Evolutionary conservation across 148 eudicot genomes (phyloP).

Genomic region (Fagopyrum homotropicum): DNA sequence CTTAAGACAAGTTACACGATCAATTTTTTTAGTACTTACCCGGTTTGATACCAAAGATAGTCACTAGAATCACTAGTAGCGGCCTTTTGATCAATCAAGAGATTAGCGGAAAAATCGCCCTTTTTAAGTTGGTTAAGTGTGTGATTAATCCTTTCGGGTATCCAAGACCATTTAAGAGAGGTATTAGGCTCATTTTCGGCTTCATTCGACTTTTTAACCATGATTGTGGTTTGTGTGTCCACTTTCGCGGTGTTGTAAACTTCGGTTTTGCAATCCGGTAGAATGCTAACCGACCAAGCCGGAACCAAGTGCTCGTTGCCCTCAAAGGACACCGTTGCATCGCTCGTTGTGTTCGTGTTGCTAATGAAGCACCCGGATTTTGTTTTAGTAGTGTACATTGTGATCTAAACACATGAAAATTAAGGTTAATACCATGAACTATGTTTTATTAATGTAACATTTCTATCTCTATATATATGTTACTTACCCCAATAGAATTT

Average conservation of each 20-base stretch:
- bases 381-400: conserved; percentile 9
- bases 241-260: conserved; percentile 71
- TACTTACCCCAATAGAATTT: neutral
- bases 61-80: conserved; percentile 47
- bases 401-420: conserved; percentile 13
- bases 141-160: conserved; percentile 24
- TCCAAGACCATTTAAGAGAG: conserved; percentile 28
- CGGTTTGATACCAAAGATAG: conserved; percentile 59
- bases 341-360: conserved; percentile 7
- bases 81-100: conserved; percentile 62
- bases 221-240: conserved; percentile 20
- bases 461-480: neutral
- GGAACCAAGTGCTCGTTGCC: conserved; percentile 42
- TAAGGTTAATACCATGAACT: neutral
- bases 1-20: neutral
- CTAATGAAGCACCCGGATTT: conserved; percentile 16
- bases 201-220: conserved; percentile 33
- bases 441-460: no score
- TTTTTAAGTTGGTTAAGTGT: conserved; percentile 10
- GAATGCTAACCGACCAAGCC: conserved; percentile 86
- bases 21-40: conserved; percentile 23
- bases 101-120: conserved; percentile 25
- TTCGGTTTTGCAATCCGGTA: conserved; percentile 53
- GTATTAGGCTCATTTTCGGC: conserved; percentile 21
- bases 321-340: conserved; percentile 40